A percentile compares a stretch with the other conserved stretches of the same genome.
phyloP scores from a whole-genome alignment of 805 yeast species.

The Yarrowia bubula region DNA sequence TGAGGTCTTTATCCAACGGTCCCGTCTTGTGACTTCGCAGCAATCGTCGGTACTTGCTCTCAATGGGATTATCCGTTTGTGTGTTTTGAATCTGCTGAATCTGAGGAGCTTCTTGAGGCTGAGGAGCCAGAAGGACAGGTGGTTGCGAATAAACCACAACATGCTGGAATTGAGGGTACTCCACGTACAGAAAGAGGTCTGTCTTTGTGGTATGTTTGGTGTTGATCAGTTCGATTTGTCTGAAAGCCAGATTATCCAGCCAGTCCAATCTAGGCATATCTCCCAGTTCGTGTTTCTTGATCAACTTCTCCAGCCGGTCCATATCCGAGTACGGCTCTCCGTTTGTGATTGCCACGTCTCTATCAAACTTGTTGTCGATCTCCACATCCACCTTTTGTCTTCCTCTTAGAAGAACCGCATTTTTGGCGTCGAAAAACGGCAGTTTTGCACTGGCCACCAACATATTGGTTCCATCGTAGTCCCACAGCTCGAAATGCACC shows the following conservation, averaged over 20 bases:
- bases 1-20: conserved; percentile 75
- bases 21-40: conserved; percentile 80
- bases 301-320: conserved; percentile 51
- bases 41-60: conserved; percentile 76
- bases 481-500: conserved; percentile 64
- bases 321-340: conserved; percentile 37
- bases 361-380: neutral
- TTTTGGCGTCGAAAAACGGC: conserved; percentile 52
- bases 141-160: conserved; percentile 19
- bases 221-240: conserved; percentile 48
- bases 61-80: conserved; percentile 69
- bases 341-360: neutral
- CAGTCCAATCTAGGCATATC: conserved; percentile 62
- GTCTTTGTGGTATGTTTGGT: conserved; percentile 17
- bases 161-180: conserved; percentile 59
- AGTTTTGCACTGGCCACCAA: conserved; percentile 63
- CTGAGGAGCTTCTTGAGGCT: conserved; percentile 44
- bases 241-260: conserved; percentile 67
- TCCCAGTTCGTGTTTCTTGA: conserved; percentile 66
- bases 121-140: neutral
- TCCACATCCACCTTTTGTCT: neutral
- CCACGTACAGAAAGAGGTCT: conserved; percentile 48
- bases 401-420: conserved; percentile 34
- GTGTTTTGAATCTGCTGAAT: conserved; percentile 19
- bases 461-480: conserved; percentile 54